Evolutionary conservation across 225 moss, liverwort and hornwort species (phyloP).

Genomic region (Rhytidiadelphus loreus): DNA sequence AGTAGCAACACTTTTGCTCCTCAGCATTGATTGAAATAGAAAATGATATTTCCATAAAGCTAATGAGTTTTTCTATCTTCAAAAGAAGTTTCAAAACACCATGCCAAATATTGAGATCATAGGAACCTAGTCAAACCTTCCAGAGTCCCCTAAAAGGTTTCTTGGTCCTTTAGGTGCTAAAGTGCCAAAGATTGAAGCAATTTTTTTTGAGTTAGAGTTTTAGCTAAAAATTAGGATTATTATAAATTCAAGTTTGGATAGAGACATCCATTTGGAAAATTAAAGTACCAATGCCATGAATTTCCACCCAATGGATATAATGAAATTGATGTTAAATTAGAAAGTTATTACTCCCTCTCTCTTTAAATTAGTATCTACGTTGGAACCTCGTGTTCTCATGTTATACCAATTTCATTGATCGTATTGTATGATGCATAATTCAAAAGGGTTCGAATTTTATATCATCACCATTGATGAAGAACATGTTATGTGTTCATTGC

Average conservation of each 20-base stretch:
- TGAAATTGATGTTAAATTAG: neutral
- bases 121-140: fast-evolving
- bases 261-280: neutral
- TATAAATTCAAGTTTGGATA: neutral
- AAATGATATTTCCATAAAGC: fast-evolving
- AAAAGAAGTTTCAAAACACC: neutral
- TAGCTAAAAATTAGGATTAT: neutral
- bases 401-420: neutral
- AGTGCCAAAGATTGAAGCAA: neutral
- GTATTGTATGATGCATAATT: neutral
- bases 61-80: neutral
- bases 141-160: fast-evolving
- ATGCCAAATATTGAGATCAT: neutral
- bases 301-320: too few relatives aligned
- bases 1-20: fast-evolving
- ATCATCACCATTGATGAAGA: neutral
- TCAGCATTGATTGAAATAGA: fast-evolving
- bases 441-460: neutral
- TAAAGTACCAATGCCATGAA: neutral
- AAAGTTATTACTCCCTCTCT: neutral
- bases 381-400: neutral
- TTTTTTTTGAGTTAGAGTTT: fast-evolving
- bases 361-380: fast-evolving
- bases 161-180: neutral
- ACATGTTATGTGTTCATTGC: too few relatives aligned